Evolutionary conservation across 2,329 filamentous ascomycete genomes (phyloP).

Genomic region (Cadophora luteo-olivacea): DNA sequence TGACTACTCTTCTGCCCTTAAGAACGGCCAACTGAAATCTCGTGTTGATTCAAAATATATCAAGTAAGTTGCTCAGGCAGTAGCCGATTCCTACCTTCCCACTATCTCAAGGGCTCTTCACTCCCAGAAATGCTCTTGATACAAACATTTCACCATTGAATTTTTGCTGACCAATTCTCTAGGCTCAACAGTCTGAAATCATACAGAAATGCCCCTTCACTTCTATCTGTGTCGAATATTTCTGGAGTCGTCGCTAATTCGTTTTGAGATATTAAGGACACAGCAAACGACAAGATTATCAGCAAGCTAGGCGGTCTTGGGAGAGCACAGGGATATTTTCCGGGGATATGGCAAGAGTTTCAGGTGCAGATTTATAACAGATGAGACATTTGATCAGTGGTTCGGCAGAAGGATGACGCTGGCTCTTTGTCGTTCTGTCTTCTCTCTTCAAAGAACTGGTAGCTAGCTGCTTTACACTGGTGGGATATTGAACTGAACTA

Average conservation of each 20-base stretch:
- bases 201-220: neutral
- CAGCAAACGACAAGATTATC: neutral
- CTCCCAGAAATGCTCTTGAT: no score
- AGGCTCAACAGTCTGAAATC: slow-evolving; percentile 70
- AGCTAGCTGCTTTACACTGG: neutral
- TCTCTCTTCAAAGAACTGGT: neutral
- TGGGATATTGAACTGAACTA: neutral
- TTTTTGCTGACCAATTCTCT: no score
- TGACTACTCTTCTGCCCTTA: slow-evolving; percentile 62
- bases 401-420: neutral
- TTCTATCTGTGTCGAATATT: neutral
- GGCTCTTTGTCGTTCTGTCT: neutral
- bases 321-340: neutral
- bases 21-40: slow-evolving; percentile 71
- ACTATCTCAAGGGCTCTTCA: no score
- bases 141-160: no score
- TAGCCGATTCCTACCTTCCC: no score
- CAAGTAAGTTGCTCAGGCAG: no score
- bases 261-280: neutral
- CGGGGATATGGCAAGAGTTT: neutral
- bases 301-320: no score
- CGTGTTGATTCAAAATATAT: slow-evolving; percentile 64
- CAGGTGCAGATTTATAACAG: neutral
- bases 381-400: neutral
- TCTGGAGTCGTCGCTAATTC: slow-evolving; percentile 17